These are phyloP conservation scores for Oryza nivara DNA, from an alignment of 176 grass and related monocot genomes.

Conservation along the genomic window DNA sequence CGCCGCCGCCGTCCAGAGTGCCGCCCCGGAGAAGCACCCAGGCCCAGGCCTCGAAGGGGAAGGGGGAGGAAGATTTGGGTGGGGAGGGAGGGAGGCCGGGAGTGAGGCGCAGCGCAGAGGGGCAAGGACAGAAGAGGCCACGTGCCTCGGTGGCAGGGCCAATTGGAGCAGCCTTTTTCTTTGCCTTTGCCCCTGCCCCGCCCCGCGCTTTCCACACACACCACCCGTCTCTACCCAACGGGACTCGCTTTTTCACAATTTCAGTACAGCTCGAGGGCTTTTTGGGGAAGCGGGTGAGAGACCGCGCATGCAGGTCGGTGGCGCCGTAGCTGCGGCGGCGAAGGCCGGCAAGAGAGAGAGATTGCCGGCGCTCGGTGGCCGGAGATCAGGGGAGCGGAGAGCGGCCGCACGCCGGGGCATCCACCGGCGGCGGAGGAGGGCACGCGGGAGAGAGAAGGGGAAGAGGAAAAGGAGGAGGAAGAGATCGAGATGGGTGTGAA, in stretches of 20 bases:
- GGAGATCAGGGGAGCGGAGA: no score
- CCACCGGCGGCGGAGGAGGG: no score
- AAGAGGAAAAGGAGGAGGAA: no score
- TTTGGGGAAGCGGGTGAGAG: not conserved
- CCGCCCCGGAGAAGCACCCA: slow-evolving; percentile 4
- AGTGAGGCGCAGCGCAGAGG: not conserved
- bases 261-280: not conserved
- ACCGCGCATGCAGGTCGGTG: no score
- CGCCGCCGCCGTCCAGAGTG: not conserved
- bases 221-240: not conserved
- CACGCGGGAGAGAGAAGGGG: no score
- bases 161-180: slow-evolving; percentile 43
- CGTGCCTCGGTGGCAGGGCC: slow-evolving; percentile 52
- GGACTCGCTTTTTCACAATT: slow-evolving; percentile 12
- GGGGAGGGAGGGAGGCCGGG: not conserved
- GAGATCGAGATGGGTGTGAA: no score
- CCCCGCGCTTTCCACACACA: slow-evolving; percentile 42
- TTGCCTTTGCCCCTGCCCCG: slow-evolving; percentile 9
- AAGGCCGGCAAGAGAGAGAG: no score
- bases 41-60: not conserved
- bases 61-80: slow-evolving; percentile 24
- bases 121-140: slow-evolving; percentile 32
- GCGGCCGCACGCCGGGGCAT: no score
- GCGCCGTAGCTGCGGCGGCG: no score
- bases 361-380: no score